Evolutionary conservation across 2,329 filamentous ascomycete species (phyloP), one percentile per base, ranked within the genome.

Genomic region (Aspergillus hiratsukae): DNA sequence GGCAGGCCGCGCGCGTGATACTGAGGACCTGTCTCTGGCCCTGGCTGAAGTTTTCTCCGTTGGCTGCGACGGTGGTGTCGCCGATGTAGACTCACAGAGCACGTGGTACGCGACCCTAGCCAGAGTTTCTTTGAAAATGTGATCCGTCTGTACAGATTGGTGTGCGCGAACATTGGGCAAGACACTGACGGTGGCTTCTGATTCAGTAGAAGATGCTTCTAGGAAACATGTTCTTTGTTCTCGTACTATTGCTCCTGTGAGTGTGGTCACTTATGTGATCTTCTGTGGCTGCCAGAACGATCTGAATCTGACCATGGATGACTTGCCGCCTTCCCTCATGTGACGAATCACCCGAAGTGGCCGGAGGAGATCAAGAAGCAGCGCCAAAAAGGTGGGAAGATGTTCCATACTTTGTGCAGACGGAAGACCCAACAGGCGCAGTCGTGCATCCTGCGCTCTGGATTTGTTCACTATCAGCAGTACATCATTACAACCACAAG

Each of bases 21-120:
- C 83, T 83, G 0, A 87, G 78, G 4, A 87, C 78, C 64, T 87
- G 84, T 3, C 84, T 76, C 66, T 87, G 83, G 0, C 84, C 84
- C 62, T 87, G 84, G 62, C 64, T 66, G 50, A 68, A 68, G 53
- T 68, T 68, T 51, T 68, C 65, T 14, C 65, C 84, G 3, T 83
- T 84, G 2, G 80, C 79, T 28, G 85, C 83, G 28, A 87, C 78
- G 5, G 71, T 75, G n/a, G 80, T 80, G 27, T 76, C 66, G 0
- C 14, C 19, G 11, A 3, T 11, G n/a, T 10, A 49, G 2, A 64
- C 60, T 57, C 59, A 67, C 65, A 58, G 23, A 64, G 65, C 62
- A 31, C 64, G 64, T 19, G 65, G 64, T 9, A 66, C 61, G 3
- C 65, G 64, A 3, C 65, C 62, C 3, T 65, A 10, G 62, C 61